Conservation (phyloP, 768 basidiomycete species). For the Lactifluus rugatus region DNA sequence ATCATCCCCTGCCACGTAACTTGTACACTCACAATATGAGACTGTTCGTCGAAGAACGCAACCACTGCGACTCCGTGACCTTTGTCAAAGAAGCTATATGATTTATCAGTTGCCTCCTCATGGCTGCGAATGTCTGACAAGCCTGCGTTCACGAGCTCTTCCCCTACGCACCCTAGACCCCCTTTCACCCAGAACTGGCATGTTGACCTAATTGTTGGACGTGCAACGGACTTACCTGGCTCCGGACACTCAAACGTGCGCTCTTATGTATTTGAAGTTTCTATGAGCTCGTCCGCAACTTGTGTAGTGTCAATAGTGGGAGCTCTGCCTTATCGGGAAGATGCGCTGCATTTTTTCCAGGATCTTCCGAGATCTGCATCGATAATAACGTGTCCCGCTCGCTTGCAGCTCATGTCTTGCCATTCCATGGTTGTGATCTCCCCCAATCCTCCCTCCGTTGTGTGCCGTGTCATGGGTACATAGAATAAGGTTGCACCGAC, state of each 20-base stretch:
- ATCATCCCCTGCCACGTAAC: background rate
- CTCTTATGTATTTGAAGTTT: background rate
- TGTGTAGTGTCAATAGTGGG: background rate
- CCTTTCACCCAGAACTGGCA: background rate
- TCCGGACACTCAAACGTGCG: background rate
- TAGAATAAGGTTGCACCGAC: background rate
- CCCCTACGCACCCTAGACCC: background rate
- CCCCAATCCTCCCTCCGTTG: background rate
- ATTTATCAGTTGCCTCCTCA: background rate
- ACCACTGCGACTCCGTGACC: background rate
- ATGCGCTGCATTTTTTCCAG: background rate
- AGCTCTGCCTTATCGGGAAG: background rate
- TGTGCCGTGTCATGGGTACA: background rate
- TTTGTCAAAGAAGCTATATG: background rate
- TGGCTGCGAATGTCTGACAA: background rate
- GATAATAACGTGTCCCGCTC: background rate
- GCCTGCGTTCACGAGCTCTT: background rate
- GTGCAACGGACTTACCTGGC: background rate
- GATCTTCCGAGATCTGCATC: background rate
- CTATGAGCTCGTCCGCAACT: background rate
- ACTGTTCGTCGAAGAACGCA: background rate
- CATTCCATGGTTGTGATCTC: background rate
- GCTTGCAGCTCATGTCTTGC: background rate
- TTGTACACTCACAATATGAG: conserved; percentile 6
- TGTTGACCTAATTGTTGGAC: too few species aligned